Evolutionary conservation across 2,329 filamentous ascomycete species (phyloP).

Genomic region (Gremmenia infestans): DNA sequence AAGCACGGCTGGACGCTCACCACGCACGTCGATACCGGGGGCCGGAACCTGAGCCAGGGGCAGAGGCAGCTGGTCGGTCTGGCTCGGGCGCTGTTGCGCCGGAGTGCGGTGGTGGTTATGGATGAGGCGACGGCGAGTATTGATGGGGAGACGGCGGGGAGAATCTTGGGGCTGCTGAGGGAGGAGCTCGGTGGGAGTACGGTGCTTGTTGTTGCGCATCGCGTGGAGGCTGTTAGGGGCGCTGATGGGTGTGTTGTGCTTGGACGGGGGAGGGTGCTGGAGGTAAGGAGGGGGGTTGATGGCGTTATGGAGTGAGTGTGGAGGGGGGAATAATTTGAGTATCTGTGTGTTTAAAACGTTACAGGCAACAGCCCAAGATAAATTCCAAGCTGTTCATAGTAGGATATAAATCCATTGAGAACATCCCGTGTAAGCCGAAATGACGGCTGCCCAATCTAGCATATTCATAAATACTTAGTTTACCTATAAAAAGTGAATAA

Average conservation of each 20-base stretch:
- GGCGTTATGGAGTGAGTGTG: conserved; percentile 3
- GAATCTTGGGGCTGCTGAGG: conserved; percentile 49
- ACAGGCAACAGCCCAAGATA: too few species aligned
- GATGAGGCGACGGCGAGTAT: conserved; percentile 64
- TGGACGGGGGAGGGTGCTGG: conserved; percentile 25
- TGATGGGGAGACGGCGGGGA: conserved; percentile 53
- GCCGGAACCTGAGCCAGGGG: conserved; percentile 58
- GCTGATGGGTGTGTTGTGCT: conserved; percentile 42
- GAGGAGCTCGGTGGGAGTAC: conserved; percentile 54
- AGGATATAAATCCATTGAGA: too few species aligned
- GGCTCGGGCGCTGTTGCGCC: conserved; percentile 54
- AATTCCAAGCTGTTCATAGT: too few species aligned
- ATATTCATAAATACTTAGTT: too few species aligned
- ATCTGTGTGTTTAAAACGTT: too few species aligned
- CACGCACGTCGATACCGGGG: conserved; percentile 54
- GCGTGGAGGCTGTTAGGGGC: conserved; percentile 55
- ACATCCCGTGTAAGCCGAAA: too few species aligned
- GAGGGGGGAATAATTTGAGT: too few species aligned
- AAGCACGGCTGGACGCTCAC: conserved; percentile 51
- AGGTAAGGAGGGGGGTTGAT: conserved; percentile 14
- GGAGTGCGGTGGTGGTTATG: conserved; percentile 58
- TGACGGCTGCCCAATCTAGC: too few species aligned
- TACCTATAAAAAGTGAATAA: too few species aligned
- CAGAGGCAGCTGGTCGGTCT: conserved; percentile 62
- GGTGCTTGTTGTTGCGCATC: conserved; percentile 61